These are phyloP conservation scores for Rhizopogon vinicolor DNA, from an alignment of 768 basidiomycete genomes.

Conservation along the genomic window DNA sequence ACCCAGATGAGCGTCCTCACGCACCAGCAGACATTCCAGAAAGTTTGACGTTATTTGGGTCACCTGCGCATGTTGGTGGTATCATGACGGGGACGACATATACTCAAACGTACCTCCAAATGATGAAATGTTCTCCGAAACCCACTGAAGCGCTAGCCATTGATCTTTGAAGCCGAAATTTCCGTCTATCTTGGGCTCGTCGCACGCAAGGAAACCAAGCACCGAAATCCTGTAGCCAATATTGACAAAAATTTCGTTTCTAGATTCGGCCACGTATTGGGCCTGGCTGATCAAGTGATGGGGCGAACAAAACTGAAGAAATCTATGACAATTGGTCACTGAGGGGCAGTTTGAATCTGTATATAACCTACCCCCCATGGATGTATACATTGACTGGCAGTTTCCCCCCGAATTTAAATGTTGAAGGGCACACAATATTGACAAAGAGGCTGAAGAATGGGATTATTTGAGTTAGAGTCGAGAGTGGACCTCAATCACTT, in stretches of 20 bases:
- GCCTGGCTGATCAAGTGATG: conserved; percentile 57
- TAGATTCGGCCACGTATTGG: conserved; percentile 60
- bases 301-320: conserved; percentile 76
- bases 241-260: conserved; percentile 71
- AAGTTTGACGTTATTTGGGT: conserved; percentile 56
- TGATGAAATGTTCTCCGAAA: conserved; percentile 56
- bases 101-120: conserved; percentile 56
- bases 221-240: conserved; percentile 74
- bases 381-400: conserved; percentile 74
- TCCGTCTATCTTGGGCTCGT: conserved; percentile 55
- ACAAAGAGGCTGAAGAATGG: conserved; percentile 46
- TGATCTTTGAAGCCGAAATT: conserved; percentile 87
- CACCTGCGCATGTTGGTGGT: conserved; percentile 33
- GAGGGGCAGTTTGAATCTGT: not conserved
- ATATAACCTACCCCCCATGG: conserved; percentile 60
- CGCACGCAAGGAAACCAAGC: conserved; percentile 71
- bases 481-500: conserved; percentile 10
- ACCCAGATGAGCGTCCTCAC: not conserved
- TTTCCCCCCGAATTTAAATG: conserved; percentile 31
- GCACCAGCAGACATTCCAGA: conserved; percentile 71
- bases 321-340: conserved; percentile 35
- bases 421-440: conserved; percentile 58
- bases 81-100: not conserved
- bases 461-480: not conserved
- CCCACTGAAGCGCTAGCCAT: conserved; percentile 74